Conservation (phyloP, 805 yeast genomes). For the Cephaloascus albidus region DNA sequence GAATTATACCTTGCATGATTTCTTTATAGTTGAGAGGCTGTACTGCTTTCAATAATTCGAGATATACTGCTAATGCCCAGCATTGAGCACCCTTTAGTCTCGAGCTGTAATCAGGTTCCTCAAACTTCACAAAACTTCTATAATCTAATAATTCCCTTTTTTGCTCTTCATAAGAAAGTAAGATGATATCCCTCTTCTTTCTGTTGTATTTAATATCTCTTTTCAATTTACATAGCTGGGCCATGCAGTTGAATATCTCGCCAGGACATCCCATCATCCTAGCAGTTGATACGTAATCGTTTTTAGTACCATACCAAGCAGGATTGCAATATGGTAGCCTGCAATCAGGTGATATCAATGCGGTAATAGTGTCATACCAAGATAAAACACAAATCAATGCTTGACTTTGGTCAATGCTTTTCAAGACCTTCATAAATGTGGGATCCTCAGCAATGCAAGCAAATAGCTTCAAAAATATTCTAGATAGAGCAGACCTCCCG, state of each 20-base stretch:
- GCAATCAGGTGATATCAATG: slow-evolving; percentile 48
- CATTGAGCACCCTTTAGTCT: slow-evolving; percentile 46
- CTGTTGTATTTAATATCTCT: slow-evolving; percentile 11
- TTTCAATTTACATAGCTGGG: slow-evolving; percentile 31
- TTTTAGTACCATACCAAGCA: slow-evolving; percentile 40
- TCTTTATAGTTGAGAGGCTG: slow-evolving; percentile 15
- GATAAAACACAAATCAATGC: slow-evolving; percentile 41
- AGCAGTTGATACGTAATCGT: slow-evolving; percentile 35
- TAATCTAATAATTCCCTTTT: slow-evolving; percentile 28
- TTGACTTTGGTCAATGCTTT: slow-evolving; percentile 38
- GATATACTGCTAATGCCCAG: slow-evolving; percentile 36
- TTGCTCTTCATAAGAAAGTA: slow-evolving; percentile 18
- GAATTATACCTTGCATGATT: slow-evolving; percentile 18
- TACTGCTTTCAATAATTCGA: slow-evolving; percentile 16
- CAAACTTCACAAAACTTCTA: slow-evolving; percentile 32
- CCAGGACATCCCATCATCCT: slow-evolving; percentile 56
- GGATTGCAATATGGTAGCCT: slow-evolving; percentile 44
- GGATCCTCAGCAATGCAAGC: slow-evolving; percentile 38
- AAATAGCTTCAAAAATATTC: slow-evolving; percentile 39
- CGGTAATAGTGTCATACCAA: slow-evolving; percentile 52
- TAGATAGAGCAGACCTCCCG: slow-evolving; percentile 41
- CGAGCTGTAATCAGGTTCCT: slow-evolving; percentile 20
- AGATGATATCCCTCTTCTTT: slow-evolving; percentile 5
- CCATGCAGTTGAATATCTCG: slow-evolving; percentile 38
- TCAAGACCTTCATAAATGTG: slow-evolving; percentile 30